phyloP scores from a whole-genome alignment of 73 alveolate species.

The Paramecium sonneborni region DNA sequence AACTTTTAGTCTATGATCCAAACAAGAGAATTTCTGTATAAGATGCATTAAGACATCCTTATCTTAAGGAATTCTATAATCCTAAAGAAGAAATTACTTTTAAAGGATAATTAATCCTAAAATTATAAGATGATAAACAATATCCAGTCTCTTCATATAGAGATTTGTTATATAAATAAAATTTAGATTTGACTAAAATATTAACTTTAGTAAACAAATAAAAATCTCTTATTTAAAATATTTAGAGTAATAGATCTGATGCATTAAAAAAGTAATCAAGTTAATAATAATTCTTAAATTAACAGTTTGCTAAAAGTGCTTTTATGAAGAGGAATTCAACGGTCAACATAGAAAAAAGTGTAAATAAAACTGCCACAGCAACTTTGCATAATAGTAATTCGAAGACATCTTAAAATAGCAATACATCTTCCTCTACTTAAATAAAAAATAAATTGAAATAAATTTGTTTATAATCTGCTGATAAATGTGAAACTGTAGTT shows the following conservation, averaged over 20 bases:
- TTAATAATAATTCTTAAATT: neutral
- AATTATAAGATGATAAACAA: neutral
- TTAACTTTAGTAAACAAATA: neutral
- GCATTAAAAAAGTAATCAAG: neutral
- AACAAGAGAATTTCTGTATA: slow-evolving; percentile 78
- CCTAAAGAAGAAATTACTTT: slow-evolving; percentile 43
- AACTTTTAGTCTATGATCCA: slow-evolving; percentile 78
- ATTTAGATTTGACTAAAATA: neutral
- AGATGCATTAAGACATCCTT: slow-evolving; percentile 45
- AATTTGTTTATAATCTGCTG: neutral
- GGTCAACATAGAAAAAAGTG: neutral
- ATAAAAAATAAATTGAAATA: neutral
- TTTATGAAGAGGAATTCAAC: slow-evolving; percentile 20
- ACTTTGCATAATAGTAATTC: neutral
- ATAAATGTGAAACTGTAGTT: neutral
- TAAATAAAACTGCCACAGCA: neutral
- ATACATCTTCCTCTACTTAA: neutral
- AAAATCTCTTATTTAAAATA: neutral
- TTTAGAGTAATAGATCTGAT: neutral
- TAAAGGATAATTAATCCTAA: neutral
- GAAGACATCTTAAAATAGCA: neutral
- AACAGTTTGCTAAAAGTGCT: neutral
- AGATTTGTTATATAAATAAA: slow-evolving; percentile 11
- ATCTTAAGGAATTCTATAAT: slow-evolving; percentile 34
- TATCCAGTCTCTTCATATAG: neutral